Evolutionary conservation across 2,329 filamentous ascomycete genomes (phyloP).

Genomic region (Canariomyces notabilis): DNA sequence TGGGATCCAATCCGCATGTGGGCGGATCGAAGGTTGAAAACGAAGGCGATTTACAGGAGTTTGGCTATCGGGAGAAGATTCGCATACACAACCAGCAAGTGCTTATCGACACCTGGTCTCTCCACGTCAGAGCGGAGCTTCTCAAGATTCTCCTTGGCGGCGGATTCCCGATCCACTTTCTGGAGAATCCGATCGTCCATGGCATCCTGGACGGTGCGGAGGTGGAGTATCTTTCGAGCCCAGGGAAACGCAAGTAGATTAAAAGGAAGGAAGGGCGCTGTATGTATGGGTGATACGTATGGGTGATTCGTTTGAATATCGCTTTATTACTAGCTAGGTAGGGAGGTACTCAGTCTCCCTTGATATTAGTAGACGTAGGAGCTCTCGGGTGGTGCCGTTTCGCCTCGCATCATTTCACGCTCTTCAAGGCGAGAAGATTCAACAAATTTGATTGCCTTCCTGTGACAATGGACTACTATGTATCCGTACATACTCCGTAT

Average conservation of each 20-base stretch:
- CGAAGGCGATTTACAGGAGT: constrained; percentile 40
- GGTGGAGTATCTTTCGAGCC: constrained; percentile 25
- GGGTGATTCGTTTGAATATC: too few relatives aligned
- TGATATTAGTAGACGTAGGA: too few relatives aligned
- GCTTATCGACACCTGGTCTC: constrained; percentile 47
- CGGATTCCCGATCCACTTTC: constrained; percentile 38
- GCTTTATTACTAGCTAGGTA: not conserved
- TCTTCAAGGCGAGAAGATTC: too few relatives aligned
- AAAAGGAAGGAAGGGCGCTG: not conserved
- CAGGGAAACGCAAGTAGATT: constrained; percentile 11
- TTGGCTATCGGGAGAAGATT: constrained; percentile 50
- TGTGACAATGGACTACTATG: too few relatives aligned
- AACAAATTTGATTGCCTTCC: too few relatives aligned
- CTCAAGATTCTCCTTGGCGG: constrained; percentile 45
- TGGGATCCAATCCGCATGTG: constrained; percentile 38
- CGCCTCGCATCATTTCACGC: too few relatives aligned
- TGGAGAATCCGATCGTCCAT: constrained; percentile 35
- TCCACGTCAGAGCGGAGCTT: constrained; percentile 44
- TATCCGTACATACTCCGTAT: too few relatives aligned
- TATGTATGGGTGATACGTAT: too few relatives aligned
- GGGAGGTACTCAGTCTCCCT: too few relatives aligned
- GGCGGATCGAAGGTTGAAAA: constrained; percentile 37
- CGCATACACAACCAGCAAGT: constrained; percentile 42
- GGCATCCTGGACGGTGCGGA: constrained; percentile 33
- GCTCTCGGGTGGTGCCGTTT: too few relatives aligned